Evolutionary conservation across 352 stramenopile species (phyloP), one percentile per base, ranked within the genome.

Genomic region (Globisporangium viniferum): DNA sequence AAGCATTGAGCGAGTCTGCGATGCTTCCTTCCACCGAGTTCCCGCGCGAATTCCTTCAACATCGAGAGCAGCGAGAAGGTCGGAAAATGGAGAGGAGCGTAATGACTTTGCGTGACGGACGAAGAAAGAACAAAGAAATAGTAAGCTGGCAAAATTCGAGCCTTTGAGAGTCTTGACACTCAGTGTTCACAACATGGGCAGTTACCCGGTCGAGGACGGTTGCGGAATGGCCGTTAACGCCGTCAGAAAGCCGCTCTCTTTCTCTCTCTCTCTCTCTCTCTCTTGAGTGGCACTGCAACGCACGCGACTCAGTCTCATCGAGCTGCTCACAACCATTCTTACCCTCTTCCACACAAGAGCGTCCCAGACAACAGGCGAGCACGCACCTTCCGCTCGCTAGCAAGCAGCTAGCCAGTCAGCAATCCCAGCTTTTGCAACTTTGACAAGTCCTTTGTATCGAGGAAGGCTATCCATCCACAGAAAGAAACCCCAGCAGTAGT

Each of bases 341-440:
- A 41, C 55, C 29, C 29, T 60, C 55, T 46, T 60, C 6, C 14
- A n/a, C n/a, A 5, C 49, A 56, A 56, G 49, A 56, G 49, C 49
- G 49, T 56, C 49, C 41, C 41, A 48, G 41, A 48, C 41, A 48
- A 48, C 41, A 48, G 15, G 41, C 14, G 15, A 48, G 15, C 5
- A 18, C 18, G 36, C 12, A 18, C 2, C 36, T 18, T 48, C 14
- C 15, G 15, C 41, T 9, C 41, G 2, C 9, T 10, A 15, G 4
- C 36, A 44, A 15, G 36, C 10, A 48, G 41, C 41, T 6, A 44
- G 36, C 36, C 14, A 44, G 35, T 12, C 9, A 10, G 35, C 41
- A 20, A 48, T n/a, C 41, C 36, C 36, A 44, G 36, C 36, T 15
- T 44, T 44, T 10, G 9, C 36, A 5, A n/a, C 5, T n/a, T 48